These are phyloP conservation scores for Nevesoporus exiguus DNA, from an alignment of 768 basidiomycete species.

Conservation along the genomic window DNA sequence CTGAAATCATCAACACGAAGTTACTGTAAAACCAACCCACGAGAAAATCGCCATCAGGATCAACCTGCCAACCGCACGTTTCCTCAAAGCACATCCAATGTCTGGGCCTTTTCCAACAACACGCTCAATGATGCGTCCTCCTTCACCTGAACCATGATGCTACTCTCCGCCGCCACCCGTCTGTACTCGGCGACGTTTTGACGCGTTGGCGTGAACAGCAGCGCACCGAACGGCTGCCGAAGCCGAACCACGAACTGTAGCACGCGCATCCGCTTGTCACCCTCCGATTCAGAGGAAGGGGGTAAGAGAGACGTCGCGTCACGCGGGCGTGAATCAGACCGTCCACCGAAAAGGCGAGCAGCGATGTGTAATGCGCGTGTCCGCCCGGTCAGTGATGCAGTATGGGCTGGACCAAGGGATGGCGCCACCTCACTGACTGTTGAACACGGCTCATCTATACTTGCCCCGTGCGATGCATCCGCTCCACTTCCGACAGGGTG, in stretches of 20 bases:
- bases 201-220: slow-evolving; percentile 4
- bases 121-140: not conserved
- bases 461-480: not conserved
- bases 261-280: not conserved
- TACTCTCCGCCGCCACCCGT: slow-evolving; percentile 12
- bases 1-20: no score
- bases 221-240: slow-evolving; percentile 2
- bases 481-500: not conserved
- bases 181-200: not conserved
- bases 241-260: not conserved
- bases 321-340: not conserved
- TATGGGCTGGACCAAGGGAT: not conserved
- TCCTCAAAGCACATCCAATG: slow-evolving; percentile 10
- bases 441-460: not conserved
- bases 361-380: not conserved
- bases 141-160: slow-evolving; percentile 7
- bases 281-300: not conserved
- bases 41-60: no score
- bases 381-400: not conserved
- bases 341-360: not conserved
- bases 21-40: no score
- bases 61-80: no score
- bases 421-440: not conserved
- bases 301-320: not conserved
- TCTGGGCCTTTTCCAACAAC: not conserved